Evolutionary conservation across 352 stramenopile species (phyloP), one percentile per base, ranked within the genome.

Genomic region (Phytophthora multivora): DNA sequence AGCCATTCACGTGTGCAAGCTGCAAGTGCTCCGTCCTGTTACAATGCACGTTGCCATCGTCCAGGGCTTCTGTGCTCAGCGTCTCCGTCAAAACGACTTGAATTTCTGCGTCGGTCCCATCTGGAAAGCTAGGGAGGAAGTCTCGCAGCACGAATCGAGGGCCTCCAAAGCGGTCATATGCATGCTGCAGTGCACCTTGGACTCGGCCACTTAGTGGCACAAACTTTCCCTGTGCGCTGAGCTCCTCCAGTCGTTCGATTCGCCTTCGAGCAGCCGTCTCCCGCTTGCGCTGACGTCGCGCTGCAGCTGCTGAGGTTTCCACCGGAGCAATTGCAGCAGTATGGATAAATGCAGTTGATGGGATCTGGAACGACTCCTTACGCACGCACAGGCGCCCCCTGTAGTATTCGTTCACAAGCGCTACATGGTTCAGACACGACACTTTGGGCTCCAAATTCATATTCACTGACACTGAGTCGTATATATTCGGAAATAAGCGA

Each of bases 341-440:
- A 19, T 30, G 54, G 16, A 61, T 31, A 36, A 69, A 83, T 10
- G 82, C 53, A 42, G 41, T 25, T 8, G 23, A 36, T 28, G 79
- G 63, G 18, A 74, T 41, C 25, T 72, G 67, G n/a, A 89, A 49
- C 13, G 72, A 80, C 15, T 65, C 51, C 2, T 48, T 35, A 3
- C 63, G 59, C 8, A 89, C 40, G 48, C 51, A 41, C 19, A 77
- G 30, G 4, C n/a, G 42, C 12, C 66, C 60, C 21, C 21, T 23
- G 69, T 90, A 93, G 57, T 93, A 93, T 11, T 42, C 55, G 51
- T 78, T 72, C 54, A 93, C 71, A 16, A 72, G 39, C 41, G 59
- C 74, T 9, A 73, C 56, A 26, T 90, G 81, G 51, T 89, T 80
- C 23, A 83, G 66, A 30, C 52, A 46, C 16, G 58, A 66, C 35